Base-by-base conservation (phyloP, 441 rosid species). In the Populus trichocarpa region DNA sequence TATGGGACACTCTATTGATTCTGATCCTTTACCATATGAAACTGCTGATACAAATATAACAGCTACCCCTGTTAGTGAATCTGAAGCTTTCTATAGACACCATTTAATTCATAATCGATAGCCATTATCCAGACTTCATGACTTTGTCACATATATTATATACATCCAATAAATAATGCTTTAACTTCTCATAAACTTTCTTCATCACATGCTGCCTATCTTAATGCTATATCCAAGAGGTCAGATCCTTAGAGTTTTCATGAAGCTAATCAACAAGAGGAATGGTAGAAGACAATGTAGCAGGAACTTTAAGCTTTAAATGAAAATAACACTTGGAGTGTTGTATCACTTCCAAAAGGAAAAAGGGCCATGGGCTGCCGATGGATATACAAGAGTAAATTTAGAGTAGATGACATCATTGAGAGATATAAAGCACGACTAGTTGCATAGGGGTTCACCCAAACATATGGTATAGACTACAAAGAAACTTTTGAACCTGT, bases 291-390 rank as follows among this genome's bases (percentile, higher is more conserved):
- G 59, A 5, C 0, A 14, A 50, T 5, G 20, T 0, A 50, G 0
- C 2, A 50, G 0, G 7, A 50, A 14, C n/a, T 50, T 50, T 1
- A 50, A 50, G 7, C 57, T 50, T 50, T 50, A 14, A 14, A 5
- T 16, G 59, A 50, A 0, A 50, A 14, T 16, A 16, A 50, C n/a
- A 50, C 59, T 14, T 50, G 59, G 7, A 50, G 59, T 14, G 7
- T 50, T 50, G 59, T 50, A 50, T 3, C 20, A 4, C 7, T 50
- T 5, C 7, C n/a, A 50, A 14, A 50, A 10, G 0, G 0, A 4
- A 46, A 13, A 3, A 46, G 0, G 59, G 20, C 0, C 5, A 4
- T 50, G 0, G 8, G 59, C 0, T 4, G 7, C 0, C 2, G n/a
- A 4, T 50, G 59, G 7, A 16, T 50, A 14, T 50, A 30, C 20